Conservation (phyloP, 164 flowering plant genomes). For the Umbilicus rupestris region DNA sequence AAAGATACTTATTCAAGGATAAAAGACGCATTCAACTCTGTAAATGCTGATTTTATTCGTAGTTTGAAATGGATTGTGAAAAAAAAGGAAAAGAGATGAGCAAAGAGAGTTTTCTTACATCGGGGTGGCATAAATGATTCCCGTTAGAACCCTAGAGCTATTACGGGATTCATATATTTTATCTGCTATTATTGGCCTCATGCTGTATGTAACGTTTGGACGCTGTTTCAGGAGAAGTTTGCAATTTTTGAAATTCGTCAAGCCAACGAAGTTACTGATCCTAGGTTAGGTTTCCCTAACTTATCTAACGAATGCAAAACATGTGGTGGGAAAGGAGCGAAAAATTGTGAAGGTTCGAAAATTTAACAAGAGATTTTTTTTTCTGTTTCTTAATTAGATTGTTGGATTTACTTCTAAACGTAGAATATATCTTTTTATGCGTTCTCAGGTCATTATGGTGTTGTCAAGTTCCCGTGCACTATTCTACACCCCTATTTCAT, state of each 20-base stretch:
- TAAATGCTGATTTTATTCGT: too few relatives aligned
- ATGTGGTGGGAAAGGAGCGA: conserved; percentile 42
- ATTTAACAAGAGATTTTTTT: neutral
- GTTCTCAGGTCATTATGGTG: conserved; percentile 76
- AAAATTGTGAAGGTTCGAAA: conserved; percentile 59
- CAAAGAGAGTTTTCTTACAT: too few relatives aligned
- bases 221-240: conserved; percentile 35
- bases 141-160: too few relatives aligned
- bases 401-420: neutral
- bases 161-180: too few relatives aligned
- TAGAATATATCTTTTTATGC: neutral
- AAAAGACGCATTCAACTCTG: too few relatives aligned
- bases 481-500: conserved; percentile 60
- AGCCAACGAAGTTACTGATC: conserved; percentile 46
- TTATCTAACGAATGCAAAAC: conserved; percentile 45
- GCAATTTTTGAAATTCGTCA: conserved; percentile 32
- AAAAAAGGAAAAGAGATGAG: too few relatives aligned
- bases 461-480: conserved; percentile 42
- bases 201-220: neutral
- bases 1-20: too few relatives aligned
- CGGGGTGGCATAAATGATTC: too few relatives aligned
- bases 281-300: conserved; percentile 72
- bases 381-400: neutral
- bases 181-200: neutral
- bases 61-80: too few relatives aligned